These are phyloP conservation scores for Cadophora gregata DNA, from an alignment of 2,329 filamentous ascomycete genomes.

Conservation along the genomic window DNA sequence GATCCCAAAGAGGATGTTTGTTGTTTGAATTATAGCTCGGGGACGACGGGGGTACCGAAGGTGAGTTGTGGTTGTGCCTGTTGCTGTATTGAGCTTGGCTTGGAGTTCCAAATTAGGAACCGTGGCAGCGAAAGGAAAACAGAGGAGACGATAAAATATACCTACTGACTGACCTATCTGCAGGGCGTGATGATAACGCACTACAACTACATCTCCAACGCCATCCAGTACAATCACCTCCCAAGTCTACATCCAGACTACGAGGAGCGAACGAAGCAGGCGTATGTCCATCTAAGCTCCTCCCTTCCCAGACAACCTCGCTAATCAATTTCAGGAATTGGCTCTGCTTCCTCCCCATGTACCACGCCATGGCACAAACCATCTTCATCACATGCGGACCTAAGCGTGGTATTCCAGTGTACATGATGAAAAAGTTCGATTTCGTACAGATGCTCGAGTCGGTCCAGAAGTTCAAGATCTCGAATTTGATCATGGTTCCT, in stretches of 20 bases:
- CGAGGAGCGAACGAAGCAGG: conserved; percentile 71
- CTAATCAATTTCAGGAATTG: conserved; percentile 29
- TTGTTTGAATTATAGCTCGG: conserved; percentile 81
- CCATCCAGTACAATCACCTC: conserved; percentile 54
- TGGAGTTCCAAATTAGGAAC: too few species aligned
- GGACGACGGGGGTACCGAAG: conserved; percentile 84
- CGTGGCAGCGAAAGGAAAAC: too few species aligned
- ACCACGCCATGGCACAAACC: conserved; percentile 76
- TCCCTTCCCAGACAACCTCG: conserved; percentile 63
- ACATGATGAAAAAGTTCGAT: conserved; percentile 81
- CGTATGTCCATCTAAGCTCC: conserved; percentile 77
- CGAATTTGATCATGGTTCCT: conserved; percentile 70
- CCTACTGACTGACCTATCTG: neutral
- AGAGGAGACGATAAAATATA: too few species aligned
- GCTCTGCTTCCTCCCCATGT: conserved; percentile 55
- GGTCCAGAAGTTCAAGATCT: conserved; percentile 72
- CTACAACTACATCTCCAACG: conserved; percentile 35
- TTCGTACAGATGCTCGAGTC: conserved; percentile 73
- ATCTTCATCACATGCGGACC: conserved; percentile 67
- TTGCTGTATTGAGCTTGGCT: neutral
- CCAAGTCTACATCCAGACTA: conserved; percentile 61
- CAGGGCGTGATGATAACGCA: conserved; percentile 68
- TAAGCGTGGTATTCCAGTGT: conserved; percentile 67
- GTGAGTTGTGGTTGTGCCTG: neutral
- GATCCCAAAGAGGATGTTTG: conserved; percentile 50